Base-by-base conservation (phyloP, 441 rosid species). In the Hura crepitans region DNA sequence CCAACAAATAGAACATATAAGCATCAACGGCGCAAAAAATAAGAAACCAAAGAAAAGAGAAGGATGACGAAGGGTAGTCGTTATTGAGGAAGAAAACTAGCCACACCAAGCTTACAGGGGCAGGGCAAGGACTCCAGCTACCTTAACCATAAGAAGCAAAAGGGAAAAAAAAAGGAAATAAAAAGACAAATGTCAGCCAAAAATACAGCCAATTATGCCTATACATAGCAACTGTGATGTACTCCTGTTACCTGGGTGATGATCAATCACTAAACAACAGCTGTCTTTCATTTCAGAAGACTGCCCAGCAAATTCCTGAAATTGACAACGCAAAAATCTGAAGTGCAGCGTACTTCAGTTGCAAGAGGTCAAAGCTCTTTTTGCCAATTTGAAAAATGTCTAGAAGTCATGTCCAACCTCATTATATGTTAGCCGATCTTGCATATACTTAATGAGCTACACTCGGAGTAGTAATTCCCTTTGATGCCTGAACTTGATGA, bases 361-460 rank as follows among this genome's bases (percentile, higher is more conserved):
- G 64, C 60, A 54, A 20, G 65, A 68, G 46, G 57, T 58, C 54
- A 49, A 23, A 53, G 42, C 43, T 15, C 5, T 3, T 12, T 27
- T 15, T 43, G 30, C 50, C 53, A 30, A 33, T 33, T 20, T 22
- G 53, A 28, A 6, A 18, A 58, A 69, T 47, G 37, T 49, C 56
- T 55, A 49, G 45, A 60, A 31, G 58, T 54, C 65, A 73, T 10
- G 50, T 66, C 50, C 63, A 56, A 58, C 68, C 55, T 65, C 64
- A 37, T 15, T 39, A 54, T 54, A 57, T 22, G 28, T n/a, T 28
- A 14, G 39, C 68, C 58, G 31, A 60, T 62, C 22, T 71, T 31
- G 49, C 65, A 49, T 31, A 60, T 46, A 59, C 39, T 74, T 28
- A 27, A 74, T 55, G 30, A 67, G 58, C 37, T 60, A 28, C 66